These are phyloP conservation scores for Epichloe coenophiala DNA, from an alignment of 2,329 filamentous ascomycete genomes.

Conservation along the genomic window DNA sequence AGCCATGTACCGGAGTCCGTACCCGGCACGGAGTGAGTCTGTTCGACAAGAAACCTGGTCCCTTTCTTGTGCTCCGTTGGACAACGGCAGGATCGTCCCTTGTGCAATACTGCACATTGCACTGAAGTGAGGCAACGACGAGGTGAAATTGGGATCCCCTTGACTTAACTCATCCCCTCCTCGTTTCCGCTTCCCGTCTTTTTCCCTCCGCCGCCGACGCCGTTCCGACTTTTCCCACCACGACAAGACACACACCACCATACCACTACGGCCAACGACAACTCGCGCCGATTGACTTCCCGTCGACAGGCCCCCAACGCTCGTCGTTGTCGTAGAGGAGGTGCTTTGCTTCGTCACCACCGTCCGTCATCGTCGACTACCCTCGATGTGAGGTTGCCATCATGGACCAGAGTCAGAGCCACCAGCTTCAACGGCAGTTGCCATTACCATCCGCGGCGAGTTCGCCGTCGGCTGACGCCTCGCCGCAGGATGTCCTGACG, in stretches of 20 bases:
- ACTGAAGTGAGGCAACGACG: not conserved
- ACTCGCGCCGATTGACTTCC: slow-evolving; percentile 2
- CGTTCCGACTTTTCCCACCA: slow-evolving; percentile 3
- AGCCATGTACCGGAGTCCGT: not conserved
- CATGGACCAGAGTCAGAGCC: slow-evolving; percentile 21
- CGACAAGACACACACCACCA: slow-evolving; percentile 1
- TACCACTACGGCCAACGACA: slow-evolving; percentile 4
- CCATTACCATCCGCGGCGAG: slow-evolving; percentile 9
- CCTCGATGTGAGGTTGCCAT: slow-evolving; percentile 14
- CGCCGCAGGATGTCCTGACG: slow-evolving; percentile 29
- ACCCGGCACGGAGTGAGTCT: slow-evolving; percentile 3
- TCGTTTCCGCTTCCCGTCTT: slow-evolving; percentile 8
- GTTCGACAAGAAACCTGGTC: slow-evolving; percentile 3
- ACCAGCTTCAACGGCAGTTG: slow-evolving; percentile 15
- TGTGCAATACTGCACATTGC: not conserved
- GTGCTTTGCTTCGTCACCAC: slow-evolving; percentile 5
- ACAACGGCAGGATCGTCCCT: slow-evolving; percentile 7
- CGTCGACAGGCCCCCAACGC: slow-evolving; percentile 2
- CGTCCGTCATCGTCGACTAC: slow-evolving; percentile 8
- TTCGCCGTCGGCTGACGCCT: slow-evolving; percentile 17
- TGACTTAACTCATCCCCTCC: slow-evolving; percentile 6
- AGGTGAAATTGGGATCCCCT: not conserved
- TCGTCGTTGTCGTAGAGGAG: slow-evolving; percentile 6
- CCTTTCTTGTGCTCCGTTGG: slow-evolving; percentile 1
- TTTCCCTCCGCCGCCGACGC: slow-evolving; percentile 1